Evolutionary conservation across 2,329 filamentous ascomycete genomes (phyloP).

Genomic region (Fusarium sp.): DNA sequence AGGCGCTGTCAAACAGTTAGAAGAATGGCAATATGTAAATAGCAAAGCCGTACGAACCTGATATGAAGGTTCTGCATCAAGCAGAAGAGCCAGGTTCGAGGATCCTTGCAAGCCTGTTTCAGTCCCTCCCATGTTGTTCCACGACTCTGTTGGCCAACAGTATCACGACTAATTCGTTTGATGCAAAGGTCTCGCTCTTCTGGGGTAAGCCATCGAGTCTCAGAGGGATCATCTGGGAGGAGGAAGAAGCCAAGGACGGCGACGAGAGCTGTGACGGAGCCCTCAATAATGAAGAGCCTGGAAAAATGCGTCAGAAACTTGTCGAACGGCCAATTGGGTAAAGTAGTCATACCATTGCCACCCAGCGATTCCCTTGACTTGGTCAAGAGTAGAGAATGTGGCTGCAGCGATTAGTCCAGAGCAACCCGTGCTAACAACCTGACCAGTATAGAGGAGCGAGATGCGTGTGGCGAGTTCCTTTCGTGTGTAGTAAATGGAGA

Average conservation of each 20-base stretch:
- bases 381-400: constrained; percentile 60
- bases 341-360: constrained; percentile 61
- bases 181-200: constrained; percentile 58
- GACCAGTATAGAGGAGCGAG: constrained; percentile 23
- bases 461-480: constrained; percentile 31
- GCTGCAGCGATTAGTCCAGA: constrained; percentile 71
- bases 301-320: too few species aligned
- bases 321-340: background rate
- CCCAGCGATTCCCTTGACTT: constrained; percentile 65
- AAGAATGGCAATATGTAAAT: too few species aligned
- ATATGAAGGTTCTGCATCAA: constrained; percentile 35
- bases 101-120: constrained; percentile 26
- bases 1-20: constrained; percentile 15
- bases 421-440: constrained; percentile 71
- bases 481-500: constrained; percentile 32
- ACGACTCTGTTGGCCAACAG: constrained; percentile 37
- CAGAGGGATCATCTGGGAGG: constrained; percentile 54
- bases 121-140: constrained; percentile 25
- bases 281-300: constrained; percentile 74
- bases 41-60: constrained; percentile 5
- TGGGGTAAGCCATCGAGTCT: constrained; percentile 57
- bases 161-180: constrained; percentile 58
- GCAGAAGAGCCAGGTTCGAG: constrained; percentile 33
- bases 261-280: constrained; percentile 35
- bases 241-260: constrained; percentile 45